Conservation (phyloP, 1,139 yeast genomes). For the Keqinozyma sinolaborantium region DNA sequence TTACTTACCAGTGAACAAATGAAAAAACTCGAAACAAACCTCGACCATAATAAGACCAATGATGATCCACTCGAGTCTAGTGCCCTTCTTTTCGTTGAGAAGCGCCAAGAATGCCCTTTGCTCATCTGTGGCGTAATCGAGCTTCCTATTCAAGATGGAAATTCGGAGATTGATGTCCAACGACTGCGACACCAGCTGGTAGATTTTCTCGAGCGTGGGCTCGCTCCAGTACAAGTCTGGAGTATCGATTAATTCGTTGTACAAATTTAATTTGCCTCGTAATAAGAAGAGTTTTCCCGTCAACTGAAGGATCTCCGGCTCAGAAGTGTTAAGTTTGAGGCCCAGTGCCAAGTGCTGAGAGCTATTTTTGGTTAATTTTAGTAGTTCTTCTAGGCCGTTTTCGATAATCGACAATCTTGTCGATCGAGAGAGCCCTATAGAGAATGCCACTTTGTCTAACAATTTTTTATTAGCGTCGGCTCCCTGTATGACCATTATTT, state of each 20-base stretch:
- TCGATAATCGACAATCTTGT: constrained; percentile 82
- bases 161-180: constrained; percentile 78
- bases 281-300: constrained; percentile 74
- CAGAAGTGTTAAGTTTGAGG: constrained; percentile 49
- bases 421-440: constrained; percentile 82
- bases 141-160: constrained; percentile 71
- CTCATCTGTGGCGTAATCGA: constrained; percentile 89
- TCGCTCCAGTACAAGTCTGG: constrained; percentile 95
- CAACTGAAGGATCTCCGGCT: constrained; percentile 59
- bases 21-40: constrained; percentile 74
- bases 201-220: constrained; percentile 74
- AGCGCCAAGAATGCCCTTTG: constrained; percentile 74
- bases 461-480: constrained; percentile 41
- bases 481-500: constrained; percentile 62
- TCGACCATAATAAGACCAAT: constrained; percentile 79
- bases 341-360: constrained; percentile 71
- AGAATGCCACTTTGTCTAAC: constrained; percentile 83
- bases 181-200: constrained; percentile 63
- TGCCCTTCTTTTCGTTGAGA: constrained; percentile 70
- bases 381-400: constrained; percentile 63
- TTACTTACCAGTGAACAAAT: constrained; percentile 17
- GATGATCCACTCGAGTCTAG: constrained; percentile 84
- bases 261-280: constrained; percentile 77
- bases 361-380: constrained; percentile 56
- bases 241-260: constrained; percentile 87